These are phyloP conservation scores for Lentinula guzmanii DNA, from an alignment of 768 basidiomycete genomes.

Conservation along the genomic window DNA sequence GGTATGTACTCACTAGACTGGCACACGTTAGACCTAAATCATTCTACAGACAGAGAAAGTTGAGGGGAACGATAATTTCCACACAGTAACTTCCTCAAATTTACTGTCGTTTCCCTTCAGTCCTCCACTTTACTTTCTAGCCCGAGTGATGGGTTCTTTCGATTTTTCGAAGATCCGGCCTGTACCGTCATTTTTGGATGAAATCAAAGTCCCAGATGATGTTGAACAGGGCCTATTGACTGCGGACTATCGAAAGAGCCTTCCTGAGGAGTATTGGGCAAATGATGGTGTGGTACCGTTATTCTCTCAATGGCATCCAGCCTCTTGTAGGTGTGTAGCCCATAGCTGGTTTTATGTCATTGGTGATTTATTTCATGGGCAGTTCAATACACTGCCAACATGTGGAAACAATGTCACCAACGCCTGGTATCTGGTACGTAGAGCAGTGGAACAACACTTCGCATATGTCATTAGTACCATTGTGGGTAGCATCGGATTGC, in stretches of 20 bases:
- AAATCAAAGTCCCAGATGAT: neutral
- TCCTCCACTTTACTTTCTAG: slow-evolving; percentile 17
- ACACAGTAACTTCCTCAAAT: neutral
- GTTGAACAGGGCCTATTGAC: neutral
- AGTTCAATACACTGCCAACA: slow-evolving; percentile 7
- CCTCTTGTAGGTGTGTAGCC: slow-evolving; percentile 30
- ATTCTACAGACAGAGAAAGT: slow-evolving; percentile 6
- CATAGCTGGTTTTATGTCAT: neutral
- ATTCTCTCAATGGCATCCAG: slow-evolving; percentile 48
- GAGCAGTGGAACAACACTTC: slow-evolving; percentile 23
- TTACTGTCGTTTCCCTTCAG: slow-evolving; percentile 7
- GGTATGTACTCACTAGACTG: slow-evolving; percentile 16
- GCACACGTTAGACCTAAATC: neutral
- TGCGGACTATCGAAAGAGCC: neutral
- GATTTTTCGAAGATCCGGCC: slow-evolving; percentile 31
- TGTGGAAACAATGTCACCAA: slow-evolving; percentile 3
- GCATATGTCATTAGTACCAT: slow-evolving; percentile 34
- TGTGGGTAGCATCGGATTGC: slow-evolving; percentile 25
- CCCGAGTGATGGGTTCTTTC: slow-evolving; percentile 28
- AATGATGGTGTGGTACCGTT: slow-evolving; percentile 47
- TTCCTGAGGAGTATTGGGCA: slow-evolving; percentile 27
- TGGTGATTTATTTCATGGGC: neutral
- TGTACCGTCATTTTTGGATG: slow-evolving; percentile 24
- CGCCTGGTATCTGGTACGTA: slow-evolving; percentile 40
- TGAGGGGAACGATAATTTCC: neutral